Evolutionary conservation across 2,329 filamentous ascomycete species (phyloP), one percentile per base, ranked within the genome.

Genomic region (Blastomyces parvus): DNA sequence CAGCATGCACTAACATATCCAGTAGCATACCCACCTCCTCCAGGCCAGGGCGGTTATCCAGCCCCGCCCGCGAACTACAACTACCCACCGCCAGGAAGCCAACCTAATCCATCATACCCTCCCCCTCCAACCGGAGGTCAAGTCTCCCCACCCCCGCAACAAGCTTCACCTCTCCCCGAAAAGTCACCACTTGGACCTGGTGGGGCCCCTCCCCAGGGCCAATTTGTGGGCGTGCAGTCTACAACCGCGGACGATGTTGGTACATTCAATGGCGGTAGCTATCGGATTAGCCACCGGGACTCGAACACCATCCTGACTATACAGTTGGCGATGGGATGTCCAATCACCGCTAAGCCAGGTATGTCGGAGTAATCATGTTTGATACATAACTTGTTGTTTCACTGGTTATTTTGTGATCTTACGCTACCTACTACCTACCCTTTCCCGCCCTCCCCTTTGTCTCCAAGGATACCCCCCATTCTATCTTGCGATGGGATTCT

Each of bases 201-300:
- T 25, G 78, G 77, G 17, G 78, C 79, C 0, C 77, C 81, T 2
- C 64, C 78, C 2, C 73, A 74, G 44, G 78, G 77, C 2, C 83
- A 88, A 63, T 91, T 93, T 67, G 74, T 81, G 6, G 89, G 89
- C 38, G 85, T 83, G 0, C 76, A 77, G 40, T 79, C 86, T 2
- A 84, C 87, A 0, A 82, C 83, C 0, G 80, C 85, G 38, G 94
- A 97, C 74, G 92, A 96, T 69, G 85, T 96, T 1, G 94, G 94
- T n/a, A 94, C 89, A 0, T 99, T 97, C 80, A 97, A 97, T 73
- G 94, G 94, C 19, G 94, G 94, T 14, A 93, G 89, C 72, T 99
- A 93, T 74, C 84, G 94, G 53, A 91, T 97, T 72, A 94, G 90
- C 71, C 94, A 99, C 73, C 84, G 94, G 27, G 91, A 97, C 74